Percentiles rank a stretch among this genome's conserved stretches.
Conservation (phyloP, 2,329 filamentous ascomycete genomes). For the Arthrobotrys sphaeroides region DNA sequence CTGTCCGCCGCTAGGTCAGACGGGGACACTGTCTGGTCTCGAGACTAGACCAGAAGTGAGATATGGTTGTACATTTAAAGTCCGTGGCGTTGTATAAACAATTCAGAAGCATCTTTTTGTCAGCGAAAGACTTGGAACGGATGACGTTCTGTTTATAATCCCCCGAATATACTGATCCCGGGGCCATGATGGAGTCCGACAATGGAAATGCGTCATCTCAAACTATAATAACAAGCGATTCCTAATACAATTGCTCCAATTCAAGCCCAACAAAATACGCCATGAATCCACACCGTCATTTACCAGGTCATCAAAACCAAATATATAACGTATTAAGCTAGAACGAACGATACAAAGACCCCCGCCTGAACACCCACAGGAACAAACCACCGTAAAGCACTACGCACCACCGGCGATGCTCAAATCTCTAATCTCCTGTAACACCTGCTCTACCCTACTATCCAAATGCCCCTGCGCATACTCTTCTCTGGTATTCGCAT, state of each 20-base stretch:
- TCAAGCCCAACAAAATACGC: conserved; percentile 35
- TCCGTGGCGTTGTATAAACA: conserved; percentile 33
- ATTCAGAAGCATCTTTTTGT: not conserved
- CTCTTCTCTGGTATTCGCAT: conserved; percentile 92
- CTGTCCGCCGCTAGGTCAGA: too few species aligned
- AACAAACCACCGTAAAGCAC: conserved; percentile 51
- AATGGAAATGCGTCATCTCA: too few species aligned
- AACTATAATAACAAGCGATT: too few species aligned
- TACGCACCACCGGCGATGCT: conserved; percentile 83
- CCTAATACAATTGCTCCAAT: conserved; percentile 20
- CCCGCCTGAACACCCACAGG: not conserved
- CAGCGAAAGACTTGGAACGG: not conserved
- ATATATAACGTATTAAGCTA: not conserved
- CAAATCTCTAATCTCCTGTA: conserved; percentile 95
- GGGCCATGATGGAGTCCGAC: not conserved
- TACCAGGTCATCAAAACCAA: not conserved
- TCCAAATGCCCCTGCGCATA: conserved; percentile 95
- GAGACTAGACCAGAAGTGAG: not conserved
- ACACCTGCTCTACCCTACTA: conserved; percentile 87
- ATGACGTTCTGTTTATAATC: too few species aligned
- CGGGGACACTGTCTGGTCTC: too few species aligned
- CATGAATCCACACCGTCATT: conserved; percentile 37
- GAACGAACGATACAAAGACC: conserved; percentile 6
- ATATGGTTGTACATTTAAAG: conserved; percentile 42
- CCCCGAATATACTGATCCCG: too few species aligned